Conservation (phyloP, 1,284 basidiomycete species). For the Earliella scabrosa region DNA sequence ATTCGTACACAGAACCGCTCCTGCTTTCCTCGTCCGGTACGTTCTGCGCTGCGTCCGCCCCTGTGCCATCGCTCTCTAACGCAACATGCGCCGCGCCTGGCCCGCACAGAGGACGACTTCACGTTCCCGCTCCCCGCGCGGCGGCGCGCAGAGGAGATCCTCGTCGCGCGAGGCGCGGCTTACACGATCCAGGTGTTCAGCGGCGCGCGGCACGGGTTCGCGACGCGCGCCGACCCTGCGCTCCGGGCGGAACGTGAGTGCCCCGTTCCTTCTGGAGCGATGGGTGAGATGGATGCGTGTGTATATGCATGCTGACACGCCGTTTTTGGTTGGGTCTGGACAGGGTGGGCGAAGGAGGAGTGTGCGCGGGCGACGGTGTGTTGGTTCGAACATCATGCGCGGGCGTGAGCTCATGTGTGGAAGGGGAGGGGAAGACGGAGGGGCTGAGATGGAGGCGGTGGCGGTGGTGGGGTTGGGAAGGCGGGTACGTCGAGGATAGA, state of each 20-base stretch:
- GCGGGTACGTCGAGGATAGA: too few relatives aligned
- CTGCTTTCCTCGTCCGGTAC: constrained; percentile 40
- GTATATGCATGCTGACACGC: too few relatives aligned
- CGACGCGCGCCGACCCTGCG: constrained; percentile 43
- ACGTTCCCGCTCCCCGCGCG: constrained; percentile 49
- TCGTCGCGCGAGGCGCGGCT: constrained; percentile 45
- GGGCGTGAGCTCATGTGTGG: too few relatives aligned
- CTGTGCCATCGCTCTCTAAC: neutral
- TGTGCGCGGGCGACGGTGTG: constrained; percentile 46
- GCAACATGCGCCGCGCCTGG: neutral
- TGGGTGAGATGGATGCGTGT: neutral
- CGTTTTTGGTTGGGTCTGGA: neutral
- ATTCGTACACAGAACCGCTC: constrained; percentile 50
- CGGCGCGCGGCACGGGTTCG: constrained; percentile 51
- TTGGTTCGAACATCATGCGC: constrained; percentile 22
- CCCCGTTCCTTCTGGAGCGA: neutral
- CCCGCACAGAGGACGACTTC: constrained; percentile 43
- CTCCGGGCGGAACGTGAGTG: constrained; percentile 46
- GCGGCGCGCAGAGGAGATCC: constrained; percentile 49
- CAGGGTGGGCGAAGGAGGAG: constrained; percentile 67
- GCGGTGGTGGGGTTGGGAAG: too few relatives aligned
- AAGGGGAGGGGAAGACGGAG: too few relatives aligned
- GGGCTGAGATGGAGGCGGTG: too few relatives aligned
- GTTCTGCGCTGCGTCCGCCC: neutral
- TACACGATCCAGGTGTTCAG: constrained; percentile 56